phyloP scores from a whole-genome alignment of 139 green algal genomes.

The Chlorella sp. region DNA sequence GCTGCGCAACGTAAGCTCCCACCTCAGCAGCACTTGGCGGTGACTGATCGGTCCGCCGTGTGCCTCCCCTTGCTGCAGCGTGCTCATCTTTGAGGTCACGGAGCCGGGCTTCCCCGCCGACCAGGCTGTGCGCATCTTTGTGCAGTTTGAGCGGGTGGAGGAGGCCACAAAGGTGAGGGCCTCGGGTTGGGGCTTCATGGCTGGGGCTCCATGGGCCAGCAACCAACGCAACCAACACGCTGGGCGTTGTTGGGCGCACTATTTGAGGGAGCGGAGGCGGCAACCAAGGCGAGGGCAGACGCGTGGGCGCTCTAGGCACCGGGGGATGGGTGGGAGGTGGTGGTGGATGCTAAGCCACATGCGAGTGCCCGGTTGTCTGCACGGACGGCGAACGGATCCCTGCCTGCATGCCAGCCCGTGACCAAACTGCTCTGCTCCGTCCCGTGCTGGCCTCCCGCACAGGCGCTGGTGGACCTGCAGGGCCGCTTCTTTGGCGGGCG shows the following conservation, averaged over 20 bases:
- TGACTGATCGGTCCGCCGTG: neutral
- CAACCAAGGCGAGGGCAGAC: too few relatives aligned
- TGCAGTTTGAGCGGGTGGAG: constrained; percentile 86
- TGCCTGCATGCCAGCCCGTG: neutral
- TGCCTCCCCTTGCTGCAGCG: constrained; percentile 28
- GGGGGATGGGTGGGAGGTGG: too few relatives aligned
- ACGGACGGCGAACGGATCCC: neutral
- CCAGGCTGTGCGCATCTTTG: constrained; percentile 89
- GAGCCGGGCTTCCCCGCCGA: constrained; percentile 64
- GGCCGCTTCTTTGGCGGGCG: constrained; percentile 88
- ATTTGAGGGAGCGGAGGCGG: too few relatives aligned
- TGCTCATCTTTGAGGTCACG: constrained; percentile 95
- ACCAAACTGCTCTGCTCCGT: too few relatives aligned
- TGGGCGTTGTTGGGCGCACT: too few relatives aligned
- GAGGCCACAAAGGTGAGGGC: constrained; percentile 69
- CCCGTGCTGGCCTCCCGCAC: neutral
- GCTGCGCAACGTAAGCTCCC: too few relatives aligned
- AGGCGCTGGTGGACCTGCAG: constrained; percentile 78
- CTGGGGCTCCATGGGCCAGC: too few relatives aligned
- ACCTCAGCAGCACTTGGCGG: too few relatives aligned
- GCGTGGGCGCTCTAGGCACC: too few relatives aligned
- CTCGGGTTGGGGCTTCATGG: neutral
- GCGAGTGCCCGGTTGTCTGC: too few relatives aligned
- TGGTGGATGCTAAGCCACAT: too few relatives aligned
- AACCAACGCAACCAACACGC: too few relatives aligned